phyloP scores from a whole-genome alignment of 306 rosid genomes.

The Quercus suber region DNA sequence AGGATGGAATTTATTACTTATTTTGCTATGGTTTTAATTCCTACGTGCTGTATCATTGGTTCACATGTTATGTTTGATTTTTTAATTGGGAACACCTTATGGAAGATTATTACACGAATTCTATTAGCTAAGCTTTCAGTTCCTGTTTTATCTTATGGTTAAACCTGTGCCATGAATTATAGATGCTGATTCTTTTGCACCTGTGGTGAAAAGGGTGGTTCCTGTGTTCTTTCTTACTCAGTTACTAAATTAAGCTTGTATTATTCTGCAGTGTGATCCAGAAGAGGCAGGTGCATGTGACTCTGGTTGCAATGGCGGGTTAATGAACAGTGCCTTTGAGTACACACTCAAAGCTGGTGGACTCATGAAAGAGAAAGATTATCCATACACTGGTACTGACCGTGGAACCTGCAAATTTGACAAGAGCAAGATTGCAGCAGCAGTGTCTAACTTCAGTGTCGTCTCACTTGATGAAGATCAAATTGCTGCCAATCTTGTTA shows the following conservation, averaged over 20 bases:
- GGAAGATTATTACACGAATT: neutral
- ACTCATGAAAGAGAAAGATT: constrained; percentile 81
- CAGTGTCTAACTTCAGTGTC: constrained; percentile 87
- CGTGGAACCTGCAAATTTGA: constrained; percentile 77
- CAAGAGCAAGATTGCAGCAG: constrained; percentile 71
- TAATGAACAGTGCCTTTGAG: constrained; percentile 96
- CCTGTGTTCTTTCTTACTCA: neutral
- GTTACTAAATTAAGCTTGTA: neutral
- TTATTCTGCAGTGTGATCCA: constrained; percentile 75
- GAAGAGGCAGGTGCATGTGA: constrained; percentile 82
- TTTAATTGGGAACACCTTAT: neutral
- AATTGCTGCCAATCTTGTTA: constrained; percentile 88
- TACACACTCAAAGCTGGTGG: constrained; percentile 91
- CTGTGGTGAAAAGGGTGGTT: neutral
- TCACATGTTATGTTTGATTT: neutral
- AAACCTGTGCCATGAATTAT: neutral
- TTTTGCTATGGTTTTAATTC: neutral
- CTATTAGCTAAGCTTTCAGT: neutral
- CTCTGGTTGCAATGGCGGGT: constrained; percentile 94
- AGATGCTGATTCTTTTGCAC: neutral
- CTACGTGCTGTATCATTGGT: neutral
- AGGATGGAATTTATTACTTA: neutral
- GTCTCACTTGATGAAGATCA: constrained; percentile 82
- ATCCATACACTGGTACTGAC: constrained; percentile 82
- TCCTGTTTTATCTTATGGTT: neutral